Evolutionary conservation across 208 protist species (phyloP), one percentile per base, ranked within the genome.

Genomic region (Crithidia mellificae): DNA sequence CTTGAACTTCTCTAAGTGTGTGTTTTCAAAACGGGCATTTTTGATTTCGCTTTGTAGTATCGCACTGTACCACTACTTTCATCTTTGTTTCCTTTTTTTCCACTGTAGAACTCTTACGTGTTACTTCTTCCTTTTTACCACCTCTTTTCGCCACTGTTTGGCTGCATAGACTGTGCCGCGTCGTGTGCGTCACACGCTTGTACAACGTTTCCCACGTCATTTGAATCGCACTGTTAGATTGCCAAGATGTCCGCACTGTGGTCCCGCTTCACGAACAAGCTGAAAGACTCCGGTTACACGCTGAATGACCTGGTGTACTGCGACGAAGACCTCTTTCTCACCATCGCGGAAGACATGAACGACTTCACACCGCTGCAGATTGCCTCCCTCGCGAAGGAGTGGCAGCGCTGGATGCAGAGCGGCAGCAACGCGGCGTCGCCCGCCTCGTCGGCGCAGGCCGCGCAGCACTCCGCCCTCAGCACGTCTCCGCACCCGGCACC

Each of bases 311-410:
- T 92, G 12, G 50, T 63, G 2, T 78, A 77, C 63, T 88, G 82
- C 82, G 85, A 71, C 50, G 83, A 89, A 12, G 76, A 79, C 52
- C 72, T 87, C n/a, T 89, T 92, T 58, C 64, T 80, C 47, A 70
- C 80, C 41, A 78, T 89, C 56, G 83, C 68, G 0, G 74, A 84
- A 55, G 81, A 92, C 62, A 59, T 89, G 62, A 74, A 75, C 54
- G 64, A 67, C 17, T 87, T 89, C 55, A 81, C 73, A 12, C 78
- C 84, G 58, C 67, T 82, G 20, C 69, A 92, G 66, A 75, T 80
- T 20, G 56, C 67, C 7, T 72, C 68, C 6, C 78, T 92, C 20
- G 63, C 52, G 17, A 78, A 74, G 29, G 74, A 88, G 64, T 88
- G 81, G 82, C 66, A 59, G n/a, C 52, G 68, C 2, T 56, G 63